These are phyloP conservation scores for Schizosaccharomyces versatilis DNA, from an alignment of 1,139 yeast species.

Conservation along the genomic window DNA sequence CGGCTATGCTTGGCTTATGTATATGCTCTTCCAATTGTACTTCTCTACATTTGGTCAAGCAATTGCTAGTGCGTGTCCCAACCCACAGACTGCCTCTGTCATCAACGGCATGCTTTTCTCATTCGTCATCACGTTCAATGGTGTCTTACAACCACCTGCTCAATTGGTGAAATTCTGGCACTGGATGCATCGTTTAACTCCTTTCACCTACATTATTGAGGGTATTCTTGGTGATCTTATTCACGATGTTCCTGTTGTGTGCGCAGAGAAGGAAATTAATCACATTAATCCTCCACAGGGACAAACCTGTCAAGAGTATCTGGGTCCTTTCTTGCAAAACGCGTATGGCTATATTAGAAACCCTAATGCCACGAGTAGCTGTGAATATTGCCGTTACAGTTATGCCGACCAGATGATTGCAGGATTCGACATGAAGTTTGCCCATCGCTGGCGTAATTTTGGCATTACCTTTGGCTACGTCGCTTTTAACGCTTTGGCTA, in stretches of 20 bases:
- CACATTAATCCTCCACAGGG: conserved; percentile 36
- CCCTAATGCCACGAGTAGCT: conserved; percentile 30
- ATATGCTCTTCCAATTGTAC: conserved; percentile 33
- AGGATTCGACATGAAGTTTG: conserved; percentile 25
- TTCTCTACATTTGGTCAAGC: conserved; percentile 33
- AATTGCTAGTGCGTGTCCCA: conserved; percentile 36
- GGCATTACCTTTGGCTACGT: conserved; percentile 34
- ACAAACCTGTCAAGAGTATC: conserved; percentile 36
- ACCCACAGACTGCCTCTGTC: conserved; percentile 40
- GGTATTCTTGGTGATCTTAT: conserved; percentile 32
- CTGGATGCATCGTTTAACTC: conserved; percentile 53
- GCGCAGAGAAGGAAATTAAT: conserved; percentile 31
- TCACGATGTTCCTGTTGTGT: conserved; percentile 34
- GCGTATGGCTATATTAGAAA: conserved; percentile 34
- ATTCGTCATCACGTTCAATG: conserved; percentile 34
- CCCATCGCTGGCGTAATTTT: conserved; percentile 36
- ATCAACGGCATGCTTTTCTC: conserved; percentile 31
- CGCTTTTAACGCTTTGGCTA: conserved; percentile 26
- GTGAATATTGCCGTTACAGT: conserved; percentile 36
- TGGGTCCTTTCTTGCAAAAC: conserved; percentile 20
- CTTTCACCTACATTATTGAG: conserved; percentile 45
- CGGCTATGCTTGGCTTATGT: conserved; percentile 28
- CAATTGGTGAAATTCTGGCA: conserved; percentile 46
- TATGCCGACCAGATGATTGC: conserved; percentile 34
- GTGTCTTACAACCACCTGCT: conserved; percentile 36